Base-by-base conservation (phyloP, 202 grass and related monocot species). In the Miscanthus sacchariflorus region DNA sequence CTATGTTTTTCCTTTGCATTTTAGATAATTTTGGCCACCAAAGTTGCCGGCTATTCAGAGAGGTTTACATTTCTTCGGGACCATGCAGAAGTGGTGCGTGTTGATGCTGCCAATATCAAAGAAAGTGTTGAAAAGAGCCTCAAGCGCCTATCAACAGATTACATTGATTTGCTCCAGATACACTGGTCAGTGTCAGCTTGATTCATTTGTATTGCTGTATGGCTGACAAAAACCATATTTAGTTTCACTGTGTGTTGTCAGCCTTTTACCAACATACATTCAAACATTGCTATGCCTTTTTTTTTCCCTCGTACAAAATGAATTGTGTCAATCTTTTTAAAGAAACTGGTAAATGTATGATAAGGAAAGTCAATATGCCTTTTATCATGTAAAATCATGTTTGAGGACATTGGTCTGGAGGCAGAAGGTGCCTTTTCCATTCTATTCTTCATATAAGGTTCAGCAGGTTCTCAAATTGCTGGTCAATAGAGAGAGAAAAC, bases 141-240 rank as follows among this genome's bases (percentile, higher is more conserved):
- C 83, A 87, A 88, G 91, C 93, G 96, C 28, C 85, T 98, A 71
- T 93, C 88, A 38, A 98, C 96, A 81, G 96, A 98, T 88, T 95
- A 96, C 63, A 96, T 98, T 80, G 96, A 98, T 88, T 92, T 98
- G 69, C 93, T 98, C 84, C 96, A 98, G 88, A 98, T 98, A 87
- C 96, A 98, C 82, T 98, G 96, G 93, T 98, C 68, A 93, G 92
- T 82, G 12, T 67, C 48, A 70, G n/a, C 64, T 77, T 72, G 27
- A 52, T 72, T 59, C 19, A 17, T 3, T 76, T 75, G 25, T 48
- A 13, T 45, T 24, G 9, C 9, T 75, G 24, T 13, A 76, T 36
- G 4, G 39, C 25, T 36, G 25, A 39, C 21, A 83, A 46, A 77
- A 83, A 35, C 36, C 72, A 71, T 48, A 21, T 39, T 36, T 46